Conservation (phyloP, 345 rosid genomes). For the Atalantia buxifolia region DNA sequence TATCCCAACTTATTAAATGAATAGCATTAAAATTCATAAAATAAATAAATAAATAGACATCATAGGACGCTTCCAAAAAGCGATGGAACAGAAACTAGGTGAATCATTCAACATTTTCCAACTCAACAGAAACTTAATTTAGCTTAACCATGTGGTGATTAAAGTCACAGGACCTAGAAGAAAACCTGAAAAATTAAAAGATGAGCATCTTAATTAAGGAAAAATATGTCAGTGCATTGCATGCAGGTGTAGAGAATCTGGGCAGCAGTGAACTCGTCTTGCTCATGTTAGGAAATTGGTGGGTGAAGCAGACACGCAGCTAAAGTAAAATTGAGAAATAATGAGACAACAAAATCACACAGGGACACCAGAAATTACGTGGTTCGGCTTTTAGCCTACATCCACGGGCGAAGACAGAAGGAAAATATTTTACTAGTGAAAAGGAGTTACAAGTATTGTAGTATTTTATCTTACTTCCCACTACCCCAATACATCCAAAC, state of each 20-base stretch:
- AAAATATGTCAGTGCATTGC: slow-evolving; percentile 82
- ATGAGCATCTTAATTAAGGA: slow-evolving; percentile 49
- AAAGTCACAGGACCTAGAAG: neutral
- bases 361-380: no score
- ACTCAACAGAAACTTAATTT: neutral
- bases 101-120: neutral
- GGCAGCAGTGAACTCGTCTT: slow-evolving; percentile 77
- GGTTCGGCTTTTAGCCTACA: no score
- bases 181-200: slow-evolving; percentile 22
- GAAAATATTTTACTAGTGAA: no score
- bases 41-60: neutral
- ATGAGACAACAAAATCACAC: no score
- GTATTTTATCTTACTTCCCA: no score
- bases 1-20: neutral
- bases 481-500: no score
- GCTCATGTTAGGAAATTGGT: no score
- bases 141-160: neutral
- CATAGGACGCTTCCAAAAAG: neutral
- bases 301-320: no score
- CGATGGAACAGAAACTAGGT: neutral
- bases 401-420: no score
- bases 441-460: no score
- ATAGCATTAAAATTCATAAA: neutral
- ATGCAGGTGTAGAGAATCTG: slow-evolving; percentile 90
- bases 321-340: no score